These are phyloP conservation scores for Plantago ovata DNA, from an alignment of 257 asterid genomes.

Conservation along the genomic window DNA sequence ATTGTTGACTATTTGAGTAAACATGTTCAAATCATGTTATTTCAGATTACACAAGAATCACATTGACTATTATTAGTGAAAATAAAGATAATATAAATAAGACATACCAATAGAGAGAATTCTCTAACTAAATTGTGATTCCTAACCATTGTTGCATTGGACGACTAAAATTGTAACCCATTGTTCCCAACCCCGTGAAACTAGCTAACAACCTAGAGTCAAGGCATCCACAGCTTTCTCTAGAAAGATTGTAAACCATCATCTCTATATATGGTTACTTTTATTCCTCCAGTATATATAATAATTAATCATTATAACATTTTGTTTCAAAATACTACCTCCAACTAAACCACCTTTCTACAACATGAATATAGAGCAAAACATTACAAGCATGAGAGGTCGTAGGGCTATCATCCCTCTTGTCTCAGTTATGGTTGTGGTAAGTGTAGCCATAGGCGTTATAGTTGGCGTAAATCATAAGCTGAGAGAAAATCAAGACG, in stretches of 20 bases:
- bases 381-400: constrained; percentile 12
- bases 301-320: background rate
- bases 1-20: no score
- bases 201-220: constrained; percentile 8
- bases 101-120: no score
- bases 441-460: constrained; percentile 21
- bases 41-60: no score
- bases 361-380: background rate
- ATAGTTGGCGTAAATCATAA: constrained; percentile 10
- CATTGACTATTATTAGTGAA: no score
- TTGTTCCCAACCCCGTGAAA: no score
- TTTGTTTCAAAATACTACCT: no score
- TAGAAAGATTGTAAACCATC: constrained; percentile 14
- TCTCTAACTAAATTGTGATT: no score
- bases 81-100: no score
- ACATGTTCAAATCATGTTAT: no score
- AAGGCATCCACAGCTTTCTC: constrained; percentile 14
- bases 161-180: no score
- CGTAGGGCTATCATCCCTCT: constrained; percentile 20
- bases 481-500: background rate
- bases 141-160: no score
- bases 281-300: background rate
- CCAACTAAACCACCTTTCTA: background rate
- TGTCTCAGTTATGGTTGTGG: constrained; percentile 22
- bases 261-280: background rate